Base-by-base conservation (phyloP, 2,329 filamentous ascomycete species). In the Bertia moriformis region DNA sequence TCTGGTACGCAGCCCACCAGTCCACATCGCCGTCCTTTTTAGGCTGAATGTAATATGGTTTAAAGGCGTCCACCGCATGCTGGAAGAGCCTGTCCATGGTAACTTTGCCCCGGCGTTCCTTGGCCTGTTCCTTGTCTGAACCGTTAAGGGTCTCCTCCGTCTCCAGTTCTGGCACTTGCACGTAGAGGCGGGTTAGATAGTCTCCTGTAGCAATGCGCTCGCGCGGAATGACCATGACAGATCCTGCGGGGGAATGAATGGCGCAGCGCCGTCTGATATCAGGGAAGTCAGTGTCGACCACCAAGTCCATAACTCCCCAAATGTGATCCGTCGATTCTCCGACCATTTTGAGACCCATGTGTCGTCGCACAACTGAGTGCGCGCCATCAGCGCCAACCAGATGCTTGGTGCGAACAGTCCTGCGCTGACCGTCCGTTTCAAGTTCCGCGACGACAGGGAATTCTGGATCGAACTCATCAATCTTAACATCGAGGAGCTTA, bases 361-460 rank as follows among this genome's bases (percentile, higher is more conserved):
- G 48, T 17, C 51, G 48, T 14, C 61, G 52, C 4, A 63, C 58
- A 3, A 42, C 46, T 1, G 60, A 63, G 40, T 57, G 59, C 1
- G 60, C 61, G 0, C 62, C 61, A 44, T 65, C 61, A 1, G 58
- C 59, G 3, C 60, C 62, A 4, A 65, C 48, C 10, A 65, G 46
- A 35, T 63, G 56, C 41, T 63, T 65, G 10, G 57, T 44, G 18
- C 56, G 49, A 2, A 62, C 45, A 1, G 44, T 52, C 14, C 51
- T 73, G 52, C 75, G 67, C 38, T 63, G 59, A 14, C 65, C 58
- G 10, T 35, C 32, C 15, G 32, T 35, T 39, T 69, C 66, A 41
- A 78, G 55, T 43, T 64, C 66, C 29, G 78, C 73, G 47, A 74
- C 62, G 2, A 78, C 69, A 2, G 72, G 73, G 49, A 77, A 76